Conservation (phyloP, 345 rosid genomes). For the Lepidium africanum region DNA sequence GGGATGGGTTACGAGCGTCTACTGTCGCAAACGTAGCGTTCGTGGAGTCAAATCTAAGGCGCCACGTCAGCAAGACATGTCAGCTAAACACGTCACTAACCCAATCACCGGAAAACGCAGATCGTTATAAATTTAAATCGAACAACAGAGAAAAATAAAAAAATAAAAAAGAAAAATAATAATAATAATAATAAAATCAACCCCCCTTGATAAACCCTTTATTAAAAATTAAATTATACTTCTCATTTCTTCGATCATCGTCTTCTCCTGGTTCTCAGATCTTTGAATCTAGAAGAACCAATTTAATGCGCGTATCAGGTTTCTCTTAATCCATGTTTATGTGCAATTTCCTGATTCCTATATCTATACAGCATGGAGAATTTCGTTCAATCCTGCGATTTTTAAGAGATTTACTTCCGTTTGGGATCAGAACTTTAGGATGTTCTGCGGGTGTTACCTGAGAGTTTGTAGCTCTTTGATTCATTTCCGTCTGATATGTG, state of each 20-base stretch:
- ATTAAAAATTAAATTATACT: constrained; percentile 1
- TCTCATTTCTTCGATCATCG: constrained; percentile 19
- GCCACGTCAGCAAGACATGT: constrained; percentile 20
- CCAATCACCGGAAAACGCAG: constrained; percentile 22
- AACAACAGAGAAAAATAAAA: neutral
- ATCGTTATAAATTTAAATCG: constrained; percentile 5
- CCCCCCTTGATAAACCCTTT: constrained; percentile 22
- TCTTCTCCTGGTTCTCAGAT: constrained; percentile 24
- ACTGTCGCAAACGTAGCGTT: neutral
- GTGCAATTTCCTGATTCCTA: neutral
- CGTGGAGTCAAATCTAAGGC: neutral
- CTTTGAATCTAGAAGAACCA: constrained; percentile 13
- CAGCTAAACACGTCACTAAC: constrained; percentile 12
- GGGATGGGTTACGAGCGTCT: neutral
- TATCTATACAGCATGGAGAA: neutral
- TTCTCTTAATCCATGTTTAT: neutral
- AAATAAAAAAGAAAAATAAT: neutral
- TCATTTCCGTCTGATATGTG: neutral
- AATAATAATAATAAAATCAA: neutral
- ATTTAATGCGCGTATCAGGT: constrained; percentile 15
- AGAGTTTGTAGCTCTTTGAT: neutral
- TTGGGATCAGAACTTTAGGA: constrained; percentile 1
- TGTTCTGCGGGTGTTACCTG: neutral
- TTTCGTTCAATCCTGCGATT: neutral
- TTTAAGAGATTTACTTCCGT: constrained; percentile 3